phyloP scores from a whole-genome alignment of 768 basidiomycete genomes.

The Suillus lakei region DNA sequence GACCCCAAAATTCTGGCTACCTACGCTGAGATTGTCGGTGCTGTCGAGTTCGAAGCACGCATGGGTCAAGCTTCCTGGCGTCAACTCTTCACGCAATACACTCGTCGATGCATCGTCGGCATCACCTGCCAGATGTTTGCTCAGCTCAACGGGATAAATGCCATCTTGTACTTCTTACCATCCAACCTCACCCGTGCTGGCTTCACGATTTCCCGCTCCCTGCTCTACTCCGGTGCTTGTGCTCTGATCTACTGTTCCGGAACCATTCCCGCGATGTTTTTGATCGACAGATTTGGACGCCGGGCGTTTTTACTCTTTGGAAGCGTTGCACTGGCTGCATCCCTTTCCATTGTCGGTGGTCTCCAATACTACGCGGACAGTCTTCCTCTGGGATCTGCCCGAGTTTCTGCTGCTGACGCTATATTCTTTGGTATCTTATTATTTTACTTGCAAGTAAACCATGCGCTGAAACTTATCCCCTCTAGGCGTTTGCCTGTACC shows the following conservation, averaged over 20 bases:
- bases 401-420: slow-evolving; percentile 39
- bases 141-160: slow-evolving; percentile 61
- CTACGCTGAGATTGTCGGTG: slow-evolving; percentile 46
- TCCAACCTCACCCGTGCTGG: slow-evolving; percentile 56
- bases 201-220: slow-evolving; percentile 46
- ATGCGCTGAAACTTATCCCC: slow-evolving; percentile 8
- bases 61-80: slow-evolving; percentile 49
- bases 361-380: slow-evolving; percentile 51
- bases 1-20: slow-evolving; percentile 48
- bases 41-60: slow-evolving; percentile 43
- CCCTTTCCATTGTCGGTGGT: slow-evolving; percentile 54
- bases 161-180: slow-evolving; percentile 62
- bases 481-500: slow-evolving; percentile 53
- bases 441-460: slow-evolving; percentile 25
- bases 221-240: slow-evolving; percentile 52
- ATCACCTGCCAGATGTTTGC: slow-evolving; percentile 60
- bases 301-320: slow-evolving; percentile 54
- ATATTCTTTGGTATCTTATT: slow-evolving; percentile 36
- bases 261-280: slow-evolving; percentile 57
- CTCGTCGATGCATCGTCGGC: slow-evolving; percentile 53
- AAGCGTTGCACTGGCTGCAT: slow-evolving; percentile 45
- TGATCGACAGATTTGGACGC: slow-evolving; percentile 58
- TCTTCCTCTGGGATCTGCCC: slow-evolving; percentile 38
- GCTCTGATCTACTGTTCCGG: slow-evolving; percentile 53
- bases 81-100: slow-evolving; percentile 55